phyloP scores from a whole-genome alignment of 371 early-diverging fungal genomes.

The Coemansia sp. region DNA sequence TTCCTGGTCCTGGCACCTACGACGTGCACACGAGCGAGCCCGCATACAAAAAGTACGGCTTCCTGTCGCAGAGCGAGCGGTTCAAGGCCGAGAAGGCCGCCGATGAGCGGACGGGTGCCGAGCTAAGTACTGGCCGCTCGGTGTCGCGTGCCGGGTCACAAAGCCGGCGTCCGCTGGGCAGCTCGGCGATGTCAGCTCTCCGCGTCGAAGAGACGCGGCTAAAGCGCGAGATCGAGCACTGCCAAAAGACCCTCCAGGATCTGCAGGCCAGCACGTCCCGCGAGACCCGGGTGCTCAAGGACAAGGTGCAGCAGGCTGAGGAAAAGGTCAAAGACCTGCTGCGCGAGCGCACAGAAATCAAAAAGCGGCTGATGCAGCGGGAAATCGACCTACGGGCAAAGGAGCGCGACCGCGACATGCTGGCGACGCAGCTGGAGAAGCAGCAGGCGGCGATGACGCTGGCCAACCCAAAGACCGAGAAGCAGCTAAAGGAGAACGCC shows the following conservation, averaged over 20 bases:
- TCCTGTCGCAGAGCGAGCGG: conserved; percentile 27
- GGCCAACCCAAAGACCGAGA: conserved; percentile 23
- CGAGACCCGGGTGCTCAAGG: conserved; percentile 16
- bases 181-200: conserved; percentile 16
- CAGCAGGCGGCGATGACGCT: conserved; percentile 7
- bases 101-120: conserved; percentile 6
- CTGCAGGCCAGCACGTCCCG: conserved; percentile 9
- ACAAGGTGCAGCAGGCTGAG: conserved; percentile 22
- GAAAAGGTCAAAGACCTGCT: conserved; percentile 26
- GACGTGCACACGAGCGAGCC: conserved; percentile 34
- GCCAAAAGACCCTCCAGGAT: conserved; percentile 17
- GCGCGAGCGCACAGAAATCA: conserved; percentile 31
- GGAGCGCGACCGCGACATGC: conserved; percentile 19
- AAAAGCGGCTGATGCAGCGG: conserved; percentile 15
- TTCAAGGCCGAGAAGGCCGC: conserved; percentile 13
- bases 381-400: conserved; percentile 31
- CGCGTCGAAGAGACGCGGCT: conserved; percentile 32
- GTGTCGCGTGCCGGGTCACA: conserved; percentile 1
- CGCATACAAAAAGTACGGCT: conserved; percentile 42
- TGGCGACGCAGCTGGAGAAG: conserved; percentile 23
- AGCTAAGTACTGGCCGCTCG: background rate
- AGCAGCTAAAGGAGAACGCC: conserved; percentile 24
- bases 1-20: conserved; percentile 38
- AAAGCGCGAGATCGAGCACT: conserved; percentile 34
- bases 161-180: conserved; percentile 2